phyloP scores from a whole-genome alignment of 257 asterid species.

The Ocimum tenuiflorum region DNA sequence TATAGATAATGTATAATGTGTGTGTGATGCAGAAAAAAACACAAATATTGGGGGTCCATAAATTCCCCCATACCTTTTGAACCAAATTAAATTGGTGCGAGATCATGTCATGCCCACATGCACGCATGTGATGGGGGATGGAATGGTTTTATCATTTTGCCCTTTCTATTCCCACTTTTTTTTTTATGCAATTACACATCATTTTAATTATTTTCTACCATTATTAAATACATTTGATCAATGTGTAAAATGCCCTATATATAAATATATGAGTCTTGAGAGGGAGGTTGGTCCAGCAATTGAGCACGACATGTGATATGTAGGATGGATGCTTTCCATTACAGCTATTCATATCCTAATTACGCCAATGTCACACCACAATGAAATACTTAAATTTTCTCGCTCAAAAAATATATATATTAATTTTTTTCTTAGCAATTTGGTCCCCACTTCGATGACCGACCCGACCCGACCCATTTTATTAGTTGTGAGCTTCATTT shows the following conservation, averaged over 20 bases:
- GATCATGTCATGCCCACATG: conserved; percentile 31
- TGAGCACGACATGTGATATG: conserved; percentile 20
- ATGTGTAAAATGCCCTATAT: no score
- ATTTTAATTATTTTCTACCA: no score
- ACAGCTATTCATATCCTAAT: conserved; percentile 16
- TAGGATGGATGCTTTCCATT: conserved; percentile 2
- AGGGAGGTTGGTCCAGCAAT: conserved; percentile 10
- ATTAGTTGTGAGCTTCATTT: no score
- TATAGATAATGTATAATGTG: not conserved
- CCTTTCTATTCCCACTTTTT: conserved; percentile 14
- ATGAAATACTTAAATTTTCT: not conserved
- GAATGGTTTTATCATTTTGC: conserved; percentile 40
- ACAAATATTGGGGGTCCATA: conserved; percentile 29
- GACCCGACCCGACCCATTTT: not conserved
- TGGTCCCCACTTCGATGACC: conserved; percentile 10
- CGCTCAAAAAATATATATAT: no score
- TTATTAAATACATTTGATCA: no score
- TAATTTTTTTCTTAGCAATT: no score
- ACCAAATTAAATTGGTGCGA: conserved; percentile 17
- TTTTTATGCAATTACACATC: no score
- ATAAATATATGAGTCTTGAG: not conserved
- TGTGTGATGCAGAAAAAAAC: conserved; percentile 16
- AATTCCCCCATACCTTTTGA: conserved; percentile 30
- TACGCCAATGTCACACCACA: conserved; percentile 4
- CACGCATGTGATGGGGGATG: conserved; percentile 53